Base-by-base conservation (phyloP, 805 yeast species). In the Teunomyces tritomae region DNA sequence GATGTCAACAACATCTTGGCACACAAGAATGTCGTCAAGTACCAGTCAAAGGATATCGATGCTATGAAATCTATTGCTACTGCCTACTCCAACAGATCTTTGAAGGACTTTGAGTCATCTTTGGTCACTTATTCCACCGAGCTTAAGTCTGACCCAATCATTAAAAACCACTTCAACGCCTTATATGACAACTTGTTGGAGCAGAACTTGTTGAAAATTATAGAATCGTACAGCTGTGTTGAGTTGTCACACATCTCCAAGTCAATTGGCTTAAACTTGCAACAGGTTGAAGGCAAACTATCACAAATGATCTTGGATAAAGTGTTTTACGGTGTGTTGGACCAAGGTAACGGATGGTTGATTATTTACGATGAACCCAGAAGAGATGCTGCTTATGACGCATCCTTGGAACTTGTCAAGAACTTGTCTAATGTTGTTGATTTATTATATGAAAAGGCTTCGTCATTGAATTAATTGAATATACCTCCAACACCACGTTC, bases 291-390 rank as follows among this genome's bases (percentile, higher is more conserved):
- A 70, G 95, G 95, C 16, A 94, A 94, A 67, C 77, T 94, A 54
- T 84, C 95, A 43, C 97, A 92, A 68, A 92, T 94, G 98, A 92
- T 94, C 57, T 78, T 94, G 58, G 99, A 94, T 68, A 86, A 89
- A 61, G 87, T 90, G n/a, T 89, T 94, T 58, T 87, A 84, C 62
- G 99, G 99, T 42, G 98, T 94, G 32, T 76, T 94, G 57, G 99
- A 94, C 67, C 99, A 94, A 73, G 98, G 98, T 41, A 91, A 91
- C 64, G 99, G 99, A 7, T 94, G 97, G 96, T 78, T 94, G 58
- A 84, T 89, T 55, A 82, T 94, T 49, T 94, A 88, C 62, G 96
- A 89, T 49, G 87, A 90, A 63, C 96, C 96, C 36, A 83, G 81
- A 61, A 82, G 83, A 52, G 98, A 94, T 67, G 87, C 87, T 34